Percentiles rank a stretch among this genome's conserved stretches.
Evolutionary conservation across 2,329 filamentous ascomycete species (phyloP).

Genomic region (Botrytis deweyae): DNA sequence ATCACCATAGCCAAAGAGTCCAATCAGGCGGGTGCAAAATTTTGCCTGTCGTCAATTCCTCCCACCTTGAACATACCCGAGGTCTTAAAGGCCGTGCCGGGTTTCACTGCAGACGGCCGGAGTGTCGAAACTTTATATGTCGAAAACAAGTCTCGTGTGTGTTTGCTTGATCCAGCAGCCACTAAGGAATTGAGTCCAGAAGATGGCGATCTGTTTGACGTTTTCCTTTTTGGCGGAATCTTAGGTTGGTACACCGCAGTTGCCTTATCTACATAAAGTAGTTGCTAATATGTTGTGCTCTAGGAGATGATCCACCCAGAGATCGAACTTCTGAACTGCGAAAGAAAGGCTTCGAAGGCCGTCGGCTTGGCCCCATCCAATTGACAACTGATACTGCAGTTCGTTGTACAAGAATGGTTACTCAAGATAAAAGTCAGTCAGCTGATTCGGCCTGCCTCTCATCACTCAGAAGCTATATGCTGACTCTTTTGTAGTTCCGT

Average conservation of each 20-base stretch:
- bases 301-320: constrained; percentile 90
- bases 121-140: constrained; percentile 82
- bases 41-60: constrained; percentile 82
- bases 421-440: constrained; percentile 81
- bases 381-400: constrained; percentile 99
- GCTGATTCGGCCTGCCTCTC: constrained; percentile 31
- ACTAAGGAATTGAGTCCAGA: constrained; percentile 77
- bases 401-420: constrained; percentile 84
- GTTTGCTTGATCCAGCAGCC: constrained; percentile 84
- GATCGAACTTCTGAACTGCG: constrained; percentile 95
- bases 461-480: neutral
- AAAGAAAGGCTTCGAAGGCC: constrained; percentile 86
- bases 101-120: constrained; percentile 69
- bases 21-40: constrained; percentile 61
- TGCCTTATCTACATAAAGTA: constrained; percentile 9
- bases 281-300: constrained; percentile 28
- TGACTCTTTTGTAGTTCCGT: constrained; percentile 54
- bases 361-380: constrained; percentile 85
- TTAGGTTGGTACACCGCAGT: constrained; percentile 59
- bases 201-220: constrained; percentile 80
- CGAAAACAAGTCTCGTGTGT: constrained; percentile 71
- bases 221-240: constrained; percentile 95
- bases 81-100: constrained; percentile 53
- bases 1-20: constrained; percentile 82
- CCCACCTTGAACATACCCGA: constrained; percentile 63